Conservation (phyloP, 2,329 filamentous ascomycete genomes). For the Alternaria longipes region DNA sequence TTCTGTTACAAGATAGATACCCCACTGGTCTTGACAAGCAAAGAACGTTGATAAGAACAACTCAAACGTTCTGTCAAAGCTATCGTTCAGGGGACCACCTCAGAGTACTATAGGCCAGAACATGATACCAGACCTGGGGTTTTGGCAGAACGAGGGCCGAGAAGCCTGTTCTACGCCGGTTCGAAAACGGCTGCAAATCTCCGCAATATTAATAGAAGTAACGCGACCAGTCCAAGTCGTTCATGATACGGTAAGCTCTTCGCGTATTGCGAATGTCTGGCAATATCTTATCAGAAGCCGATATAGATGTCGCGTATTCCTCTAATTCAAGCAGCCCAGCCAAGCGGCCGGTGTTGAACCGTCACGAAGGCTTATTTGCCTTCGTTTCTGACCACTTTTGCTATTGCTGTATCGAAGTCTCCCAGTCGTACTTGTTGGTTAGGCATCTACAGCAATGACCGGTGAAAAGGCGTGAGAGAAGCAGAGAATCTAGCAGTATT, state of each 20-base stretch:
- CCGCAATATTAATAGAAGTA: slow-evolving; percentile 27
- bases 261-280: slow-evolving; percentile 2
- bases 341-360: not conserved
- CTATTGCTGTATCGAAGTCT: not conserved
- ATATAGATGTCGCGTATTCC: not conserved
- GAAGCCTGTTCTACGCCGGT: slow-evolving; percentile 18
- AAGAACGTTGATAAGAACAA: not conserved
- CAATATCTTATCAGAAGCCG: not conserved
- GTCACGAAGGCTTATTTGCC: not conserved
- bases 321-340: not conserved
- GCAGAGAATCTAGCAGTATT: not conserved
- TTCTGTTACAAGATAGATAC: not conserved
- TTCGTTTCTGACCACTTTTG: not conserved
- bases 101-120: slow-evolving; percentile 7
- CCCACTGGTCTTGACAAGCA: not conserved
- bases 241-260: slow-evolving; percentile 11
- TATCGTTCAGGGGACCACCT: not conserved
- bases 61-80: not conserved
- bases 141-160: slow-evolving; percentile 14
- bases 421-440: too few relatives aligned
- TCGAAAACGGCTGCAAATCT: slow-evolving; percentile 36
- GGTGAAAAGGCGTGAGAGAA: not conserved
- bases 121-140: slow-evolving; percentile 20
- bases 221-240: slow-evolving; percentile 24
- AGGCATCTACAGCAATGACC: not conserved